Percentiles rank a stretch among this genome's conserved stretches.
phyloP scores from a whole-genome alignment of 176 grass and related monocot genomes.

The Triticum turgidum region DNA sequence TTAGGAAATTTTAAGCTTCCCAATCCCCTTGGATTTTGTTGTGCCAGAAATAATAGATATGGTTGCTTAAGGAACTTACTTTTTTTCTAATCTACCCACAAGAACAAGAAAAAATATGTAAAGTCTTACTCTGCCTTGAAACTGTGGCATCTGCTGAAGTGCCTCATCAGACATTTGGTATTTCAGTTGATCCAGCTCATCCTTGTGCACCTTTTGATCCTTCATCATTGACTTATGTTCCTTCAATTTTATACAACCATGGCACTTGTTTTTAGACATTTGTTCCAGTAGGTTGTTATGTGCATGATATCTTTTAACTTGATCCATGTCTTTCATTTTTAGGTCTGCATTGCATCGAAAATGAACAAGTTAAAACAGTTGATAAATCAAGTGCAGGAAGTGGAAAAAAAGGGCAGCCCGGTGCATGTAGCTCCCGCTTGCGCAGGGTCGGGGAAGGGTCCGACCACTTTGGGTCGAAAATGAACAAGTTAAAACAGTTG shows the following conservation, averaged over 20 bases:
- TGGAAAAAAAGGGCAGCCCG: not conserved
- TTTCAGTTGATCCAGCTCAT: slow-evolving; percentile 73
- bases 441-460: too few relatives aligned
- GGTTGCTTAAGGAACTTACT: not conserved
- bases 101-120: not conserved
- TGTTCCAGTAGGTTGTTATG: slow-evolving; percentile 67
- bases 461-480: not conserved
- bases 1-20: not conserved
- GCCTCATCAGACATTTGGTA: slow-evolving; percentile 95
- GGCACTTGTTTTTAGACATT: slow-evolving; percentile 86
- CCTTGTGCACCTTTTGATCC: slow-evolving; percentile 75
- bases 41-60: not conserved
- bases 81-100: not conserved
- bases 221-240: slow-evolving; percentile 73
- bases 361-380: slow-evolving; percentile 22
- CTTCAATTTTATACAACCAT: slow-evolving; percentile 96
- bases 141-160: slow-evolving; percentile 97
- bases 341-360: slow-evolving; percentile 58
- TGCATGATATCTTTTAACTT: slow-evolving; percentile 60
- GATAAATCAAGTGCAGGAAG: slow-evolving; percentile 12
- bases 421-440: too few relatives aligned
- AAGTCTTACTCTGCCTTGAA: slow-evolving; percentile 92
- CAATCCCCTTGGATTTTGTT: not conserved
- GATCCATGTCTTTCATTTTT: slow-evolving; percentile 71
- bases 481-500: slow-evolving; percentile 19